Base-by-base conservation (phyloP, 371 early-diverging fungal genomes). In the Sporodiniella umbellata region DNA sequence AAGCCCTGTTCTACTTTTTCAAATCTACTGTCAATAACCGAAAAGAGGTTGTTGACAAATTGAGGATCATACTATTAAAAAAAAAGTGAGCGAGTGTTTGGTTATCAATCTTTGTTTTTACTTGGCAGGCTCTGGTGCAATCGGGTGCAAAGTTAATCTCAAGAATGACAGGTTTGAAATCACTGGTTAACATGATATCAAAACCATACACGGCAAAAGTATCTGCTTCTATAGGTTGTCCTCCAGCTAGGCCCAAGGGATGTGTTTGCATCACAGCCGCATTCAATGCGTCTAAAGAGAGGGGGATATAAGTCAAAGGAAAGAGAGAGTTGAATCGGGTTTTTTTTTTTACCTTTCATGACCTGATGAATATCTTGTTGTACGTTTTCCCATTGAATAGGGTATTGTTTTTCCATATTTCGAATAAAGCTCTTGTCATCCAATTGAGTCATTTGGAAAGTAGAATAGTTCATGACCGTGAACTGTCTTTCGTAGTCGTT, bases 61-160 rank as follows among this genome's bases (percentile, higher is more conserved):
- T 81, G 68, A 22, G 78, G 66, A 33, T 81, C 82, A 51, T 78
- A 75, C 59, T 62, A 56, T 14, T n/a, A n/a, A 54, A 45, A 19
- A 4, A 17, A 14, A 48, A 10, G 18, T 12, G 15, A 23, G 17
- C 23, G 8, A 10, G 17, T 42, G n/a, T 33, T 26, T 25, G 5
- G 35, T 48, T 45, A 22, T 30, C 4, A 54, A 35, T 10, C n/a
- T 25, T 11, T 42, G 22, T 30, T 17, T 35, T 55, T 67, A 69
- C 65, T 69, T 79, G 64, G 57, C 80, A 82, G 17, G 80, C 79
- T 18, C 79, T 64, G 1, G 75, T 75, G 28, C 80, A 78, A 46
- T 82, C 80, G 7, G 83, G 79, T 5, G 79, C 71, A 53, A 77
- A 78, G 53, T 82, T 78, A 48, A 75, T 71, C 53, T 79, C 79